Conservation (phyloP, 2,329 filamentous ascomycete species). For the Fusarium incarnatum region DNA sequence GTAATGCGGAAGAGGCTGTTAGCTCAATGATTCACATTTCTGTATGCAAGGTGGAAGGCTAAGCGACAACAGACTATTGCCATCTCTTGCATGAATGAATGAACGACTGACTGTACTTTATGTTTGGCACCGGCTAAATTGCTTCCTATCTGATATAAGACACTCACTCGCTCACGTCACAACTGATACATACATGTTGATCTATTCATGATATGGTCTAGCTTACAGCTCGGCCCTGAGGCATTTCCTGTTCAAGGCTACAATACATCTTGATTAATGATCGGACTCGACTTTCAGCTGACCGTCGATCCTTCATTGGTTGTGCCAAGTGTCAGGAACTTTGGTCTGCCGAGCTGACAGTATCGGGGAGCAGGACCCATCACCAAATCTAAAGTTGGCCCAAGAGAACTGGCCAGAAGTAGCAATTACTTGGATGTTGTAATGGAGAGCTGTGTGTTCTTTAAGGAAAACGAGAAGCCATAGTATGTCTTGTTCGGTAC, state of each 20-base stretch:
- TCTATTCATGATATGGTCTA: conserved; percentile 1
- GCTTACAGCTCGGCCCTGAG: neutral
- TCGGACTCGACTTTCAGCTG: conserved; percentile 1
- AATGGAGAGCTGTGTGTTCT: neutral
- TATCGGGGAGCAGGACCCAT: neutral
- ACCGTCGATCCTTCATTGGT: neutral
- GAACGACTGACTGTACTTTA: neutral
- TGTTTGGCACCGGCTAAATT: neutral
- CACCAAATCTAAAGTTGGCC: neutral
- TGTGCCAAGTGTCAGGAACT: neutral
- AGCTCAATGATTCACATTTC: neutral
- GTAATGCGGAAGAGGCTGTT: conserved; percentile 6
- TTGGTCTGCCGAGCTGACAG: neutral
- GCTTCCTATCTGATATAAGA: neutral
- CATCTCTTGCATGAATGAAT: conserved; percentile 11
- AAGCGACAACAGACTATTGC: conserved; percentile 4
- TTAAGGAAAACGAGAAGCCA: neutral
- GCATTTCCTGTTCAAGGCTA: conserved; percentile 8
- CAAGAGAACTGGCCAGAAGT: neutral
- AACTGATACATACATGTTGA: conserved; percentile 13
- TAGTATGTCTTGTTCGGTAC: neutral
- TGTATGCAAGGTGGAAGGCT: conserved; percentile 18
- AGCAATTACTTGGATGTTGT: neutral
- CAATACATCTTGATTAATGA: neutral
- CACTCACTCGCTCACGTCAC: neutral